Base-by-base conservation (phyloP, 1,139 yeast genomes). In the Candida gigantensis region DNA sequence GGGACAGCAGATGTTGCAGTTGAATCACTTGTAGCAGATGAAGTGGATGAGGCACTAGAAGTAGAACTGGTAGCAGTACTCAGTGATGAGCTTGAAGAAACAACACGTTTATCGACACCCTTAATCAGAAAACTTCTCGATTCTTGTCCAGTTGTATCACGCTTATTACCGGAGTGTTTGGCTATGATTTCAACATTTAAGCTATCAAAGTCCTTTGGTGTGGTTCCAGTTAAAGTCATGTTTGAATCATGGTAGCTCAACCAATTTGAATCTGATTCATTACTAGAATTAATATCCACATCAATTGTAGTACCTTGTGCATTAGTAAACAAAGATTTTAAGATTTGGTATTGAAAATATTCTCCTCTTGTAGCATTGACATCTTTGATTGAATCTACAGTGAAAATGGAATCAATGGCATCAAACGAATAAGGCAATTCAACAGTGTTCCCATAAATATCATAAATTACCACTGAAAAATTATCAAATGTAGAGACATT, bases 331-430 rank as follows among this genome's bases (percentile, higher is more conserved):
- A 66, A 70, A 1, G 80, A 66, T 20, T 73, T 60, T 39, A 74
- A 51, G 41, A 84, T 65, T 43, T 70, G 66, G 52, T 79, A 79
- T 48, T 68, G 62, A 47, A 84, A 82, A 60, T 58, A 82, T 36
- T 68, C 57, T 30, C 82, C 84, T 42, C 70, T 68, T 3, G 89
- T 81, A 9, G 86, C 90, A 57, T 83, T 83, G 6, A 80, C 74
- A 47, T 70, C 67, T n/a, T 79, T 71, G 36, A 83, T 61, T 1
- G 67, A 52, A 35, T 55, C 54, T 5, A 77, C 66, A 1, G 84
- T 77, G 57, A 84, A 84, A 9, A 81, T 68, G 0, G 74, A 65
- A 20, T 68, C 72, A 21, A 70, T 47, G 23, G 74, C 56, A 54
- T 72, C 64, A 46, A 80, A 62, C 45, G 72, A 68, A 61, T 77